Evolutionary conservation across 177 flowering plant species (phyloP).

Genomic region (Tripterygium wilfordii): DNA sequence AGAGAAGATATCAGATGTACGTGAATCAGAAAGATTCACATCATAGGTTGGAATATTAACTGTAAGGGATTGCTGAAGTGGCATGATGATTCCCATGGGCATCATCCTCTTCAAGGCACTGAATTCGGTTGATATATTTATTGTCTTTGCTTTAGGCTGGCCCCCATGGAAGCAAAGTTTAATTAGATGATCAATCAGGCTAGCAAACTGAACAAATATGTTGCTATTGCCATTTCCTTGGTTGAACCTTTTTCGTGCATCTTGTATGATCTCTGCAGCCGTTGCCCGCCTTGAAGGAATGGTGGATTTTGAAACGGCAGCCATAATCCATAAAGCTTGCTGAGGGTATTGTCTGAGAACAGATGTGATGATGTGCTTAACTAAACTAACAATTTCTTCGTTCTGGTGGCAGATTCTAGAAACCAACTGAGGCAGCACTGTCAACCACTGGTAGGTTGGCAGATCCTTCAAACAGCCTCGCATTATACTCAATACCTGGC

Average conservation of each 20-base stretch:
- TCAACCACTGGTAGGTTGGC: constrained; percentile 93
- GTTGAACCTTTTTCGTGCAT: constrained; percentile 65
- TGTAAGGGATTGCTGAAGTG: constrained; percentile 84
- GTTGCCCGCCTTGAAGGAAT: constrained; percentile 91
- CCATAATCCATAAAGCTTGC: constrained; percentile 98
- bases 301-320: constrained; percentile 96
- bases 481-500: constrained; percentile 81
- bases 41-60: constrained; percentile 71
- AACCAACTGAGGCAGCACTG: constrained; percentile 92
- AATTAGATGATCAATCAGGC: constrained; percentile 84
- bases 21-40: constrained; percentile 27
- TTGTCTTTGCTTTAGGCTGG: constrained; percentile 67
- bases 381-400: constrained; percentile 81
- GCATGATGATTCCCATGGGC: constrained; percentile 96
- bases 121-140: constrained; percentile 86
- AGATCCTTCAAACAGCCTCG: constrained; percentile 94
- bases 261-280: constrained; percentile 90
- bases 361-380: constrained; percentile 80
- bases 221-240: constrained; percentile 52
- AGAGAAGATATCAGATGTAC: constrained; percentile 53
- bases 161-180: constrained; percentile 87
- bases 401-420: constrained; percentile 98
- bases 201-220: constrained; percentile 77
- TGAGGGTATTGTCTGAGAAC: constrained; percentile 88
- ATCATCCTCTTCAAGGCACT: constrained; percentile 98